Evolutionary conservation across 2,329 filamentous ascomycete species (phyloP), one percentile per base, ranked within the genome.

Genomic region (Fusarium sp.): DNA sequence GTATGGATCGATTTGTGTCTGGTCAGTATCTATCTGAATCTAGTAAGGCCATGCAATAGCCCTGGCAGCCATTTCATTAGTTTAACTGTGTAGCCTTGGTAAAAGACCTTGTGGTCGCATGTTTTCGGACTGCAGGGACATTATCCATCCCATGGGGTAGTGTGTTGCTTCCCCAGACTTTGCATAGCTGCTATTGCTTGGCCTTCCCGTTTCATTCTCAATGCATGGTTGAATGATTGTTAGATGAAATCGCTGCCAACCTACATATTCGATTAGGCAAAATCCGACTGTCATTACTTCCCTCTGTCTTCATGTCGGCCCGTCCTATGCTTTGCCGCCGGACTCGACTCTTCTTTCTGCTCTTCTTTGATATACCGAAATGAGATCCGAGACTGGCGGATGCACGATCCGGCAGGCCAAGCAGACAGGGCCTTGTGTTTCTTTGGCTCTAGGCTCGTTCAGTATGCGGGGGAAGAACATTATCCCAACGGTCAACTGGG

Each of bases 371-470:
- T 45, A 51, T 31, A 37, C 28, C 37, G 16, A 44, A 36, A 49
- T 50, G 26, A 58, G 58, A 53, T 72, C 63, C 66, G 61, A 62
- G 46, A 50, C 47, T 51, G 44, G 41, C 64, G 67, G 69, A 34
- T 72, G 50, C 49, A 49, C 41, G 52, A 71, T 42, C 65, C 61
- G 61, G 51, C 33, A 71, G 54, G 46, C 57, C 57, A 59, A 30
- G 51, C 62, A 49, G 58, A 51, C 49, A 59, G 57, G 26, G 26
- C 34, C 36, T 36, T 38, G 45, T 57, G 41, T 20, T 37, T 47
- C 16, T 33, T 47, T 34, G 44, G 44, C 50, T 57, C 37, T 28
- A 51, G 30, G 33, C 38, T 57, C 34, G 20, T 55, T 42, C 20
- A 50, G 42, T 62, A 52, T 64, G 66, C 40, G 59, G 63, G 57